phyloP scores from a whole-genome alignment of 2,329 filamentous ascomycete species.

The Coniochaeta hoffmannii region DNA sequence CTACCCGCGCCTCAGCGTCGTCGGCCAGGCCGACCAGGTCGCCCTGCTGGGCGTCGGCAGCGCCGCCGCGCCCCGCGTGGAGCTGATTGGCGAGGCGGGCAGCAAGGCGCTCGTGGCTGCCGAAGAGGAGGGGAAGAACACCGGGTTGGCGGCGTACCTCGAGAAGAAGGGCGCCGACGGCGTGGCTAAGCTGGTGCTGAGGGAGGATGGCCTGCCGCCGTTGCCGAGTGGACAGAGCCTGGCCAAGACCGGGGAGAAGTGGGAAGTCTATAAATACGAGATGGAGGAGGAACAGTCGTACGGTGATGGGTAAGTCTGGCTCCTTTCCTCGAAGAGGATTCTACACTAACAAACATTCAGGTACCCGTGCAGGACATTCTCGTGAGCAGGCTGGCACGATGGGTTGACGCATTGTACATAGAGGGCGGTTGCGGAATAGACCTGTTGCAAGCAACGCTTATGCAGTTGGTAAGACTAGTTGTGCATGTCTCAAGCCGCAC shows the following conservation, averaged over 20 bases:
- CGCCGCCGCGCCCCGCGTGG: slow-evolving; percentile 70
- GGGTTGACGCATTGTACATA: slow-evolving; percentile 19
- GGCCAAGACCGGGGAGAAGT: slow-evolving; percentile 33
- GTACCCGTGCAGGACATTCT: slow-evolving; percentile 59
- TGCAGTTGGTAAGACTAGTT: not conserved
- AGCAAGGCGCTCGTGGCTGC: slow-evolving; percentile 63
- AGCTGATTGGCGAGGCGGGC: slow-evolving; percentile 60
- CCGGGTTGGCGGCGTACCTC: slow-evolving; percentile 66
- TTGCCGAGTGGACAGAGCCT: slow-evolving; percentile 64
- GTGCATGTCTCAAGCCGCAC: not conserved
- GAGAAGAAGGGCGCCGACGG: slow-evolving; percentile 44
- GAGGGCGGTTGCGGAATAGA: not conserved
- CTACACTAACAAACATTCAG: slow-evolving; percentile 32
- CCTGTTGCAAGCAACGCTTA: not conserved
- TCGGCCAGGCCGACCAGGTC: slow-evolving; percentile 80
- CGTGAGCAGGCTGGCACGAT: slow-evolving; percentile 26
- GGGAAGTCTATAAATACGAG: slow-evolving; percentile 63
- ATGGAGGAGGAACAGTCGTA: slow-evolving; percentile 64
- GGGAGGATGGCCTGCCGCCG: slow-evolving; percentile 73
- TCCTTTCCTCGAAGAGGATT: slow-evolving; percentile 1
- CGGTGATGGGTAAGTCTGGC: slow-evolving; percentile 51
- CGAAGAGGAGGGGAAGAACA: slow-evolving; percentile 65
- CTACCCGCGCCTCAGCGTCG: slow-evolving; percentile 73
- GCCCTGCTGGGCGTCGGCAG: slow-evolving; percentile 80
- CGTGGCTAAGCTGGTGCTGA: slow-evolving; percentile 52